Evolutionary conservation across 176 grass and related monocot genomes (phyloP), one percentile per base, ranked within the genome.

Genomic region (Secale cereale): DNA sequence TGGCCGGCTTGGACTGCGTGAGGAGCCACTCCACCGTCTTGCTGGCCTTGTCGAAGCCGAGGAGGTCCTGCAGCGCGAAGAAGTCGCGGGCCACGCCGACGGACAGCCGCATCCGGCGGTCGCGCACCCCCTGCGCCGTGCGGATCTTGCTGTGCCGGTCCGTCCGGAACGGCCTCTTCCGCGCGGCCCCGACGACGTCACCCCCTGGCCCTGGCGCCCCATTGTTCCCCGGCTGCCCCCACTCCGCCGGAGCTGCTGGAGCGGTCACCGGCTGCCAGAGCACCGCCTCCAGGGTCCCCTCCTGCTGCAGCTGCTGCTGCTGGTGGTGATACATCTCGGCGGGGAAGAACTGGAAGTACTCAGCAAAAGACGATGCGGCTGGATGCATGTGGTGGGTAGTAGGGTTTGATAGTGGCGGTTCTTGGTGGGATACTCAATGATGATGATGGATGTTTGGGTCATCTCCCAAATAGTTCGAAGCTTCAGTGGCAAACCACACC

Each of bases 91-190:
- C 92, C 10, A 97, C 90, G 65, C 89, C 88, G 11, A 97, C 83
- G 14, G 95, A 97, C 23, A 97, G 88, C 52, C 95, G 86, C 95
- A 97, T 97, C 69, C 95, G 87, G n/a, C 95, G 86, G 92, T 97
- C 92, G 8, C 95, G 65, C 74, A 92, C 83, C 20, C 95, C 95
- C 45, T 92, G 92, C 78, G 95, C 92, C 32, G 95, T 97, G 61
- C 65, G 74, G 85, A 97, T 97, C 90, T 97, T 97, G 95, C 95
- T 97, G 86, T 97, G 95, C 25, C 95, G 84, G 68, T 97, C 92
- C 10, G 92, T 84, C 25, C 92, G 50, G 57, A 36, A 32, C n/a
- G 88, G 78, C 62, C 92, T 77, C 83, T 82, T 94, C 45, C 91
- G 83, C 52, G 52, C 27, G 20, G 40, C 56, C 14, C n/a, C 65